Evolutionary conservation across 768 basidiomycete species (phyloP), one percentile per base, ranked within the genome.

Genomic region (Russula virescens): DNA sequence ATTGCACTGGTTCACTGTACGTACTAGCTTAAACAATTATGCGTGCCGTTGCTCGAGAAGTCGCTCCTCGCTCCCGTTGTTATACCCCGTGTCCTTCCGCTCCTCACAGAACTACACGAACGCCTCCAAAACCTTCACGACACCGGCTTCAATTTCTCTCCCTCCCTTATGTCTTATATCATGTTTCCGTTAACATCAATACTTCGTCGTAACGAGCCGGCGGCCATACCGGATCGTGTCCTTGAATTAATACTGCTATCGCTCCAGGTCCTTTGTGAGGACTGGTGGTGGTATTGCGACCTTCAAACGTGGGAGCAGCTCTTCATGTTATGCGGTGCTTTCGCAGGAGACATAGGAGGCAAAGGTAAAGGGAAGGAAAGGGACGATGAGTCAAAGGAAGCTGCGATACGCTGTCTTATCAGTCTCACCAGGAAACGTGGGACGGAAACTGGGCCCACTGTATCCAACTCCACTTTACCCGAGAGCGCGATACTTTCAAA

Each of bases 261-360:
- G 14, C 75, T 96, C 34, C 71, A 76, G 3, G 68, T 81, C 1
- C 77, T 98, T 26, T 84, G 81, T 66, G 79, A 84, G 21, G 75
- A 78, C n/a, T 92, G 91, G 87, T 94, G 92, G 91, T 91, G 89
- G 89, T 77, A 78, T 21, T 86, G 87, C 70, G 90, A 91, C 50
- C 53, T 82, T 42, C 77, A 78, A 58, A 73, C 84, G 28, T 95
- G 94, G 94, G 86, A 89, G 69, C 93, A 97, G 69, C 75, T 94
- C 26, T 91, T 95, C 72, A 88, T 86, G 78, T 76, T 92, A 18
- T 87, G 79, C 65, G 81, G 83, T 40, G 81, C 86, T 18, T 77
- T 88, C 35, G 72, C 90, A 7, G 85, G 85, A 21, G 81, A 83
- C 16, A 75, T 88, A 10, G 87, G 85, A 59, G 78, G 77, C 25